phyloP scores from a whole-genome alignment of 2,329 filamentous ascomycete species.

The Colletotrichum sp. region DNA sequence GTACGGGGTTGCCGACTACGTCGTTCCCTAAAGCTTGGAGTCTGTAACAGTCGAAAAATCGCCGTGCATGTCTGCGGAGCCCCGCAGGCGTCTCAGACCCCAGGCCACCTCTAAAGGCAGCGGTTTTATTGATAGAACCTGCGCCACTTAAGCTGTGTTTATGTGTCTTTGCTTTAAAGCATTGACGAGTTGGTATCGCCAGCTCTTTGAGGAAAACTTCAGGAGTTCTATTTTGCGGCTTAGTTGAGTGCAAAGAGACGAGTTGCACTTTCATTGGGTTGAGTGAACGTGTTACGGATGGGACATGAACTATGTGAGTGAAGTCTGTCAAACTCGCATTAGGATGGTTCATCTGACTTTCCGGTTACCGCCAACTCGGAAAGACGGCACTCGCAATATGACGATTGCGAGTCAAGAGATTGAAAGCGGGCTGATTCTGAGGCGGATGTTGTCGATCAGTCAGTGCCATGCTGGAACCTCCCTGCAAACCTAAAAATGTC shows the following conservation, averaged over 20 bases:
- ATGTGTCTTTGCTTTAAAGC: not conserved
- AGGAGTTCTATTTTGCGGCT: not conserved
- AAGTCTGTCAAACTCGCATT: not conserved
- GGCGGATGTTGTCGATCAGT: not conserved
- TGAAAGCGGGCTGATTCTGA: not conserved
- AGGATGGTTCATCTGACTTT: not conserved
- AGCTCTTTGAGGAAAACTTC: accelerated
- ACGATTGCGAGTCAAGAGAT: not conserved
- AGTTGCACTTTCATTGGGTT: not conserved
- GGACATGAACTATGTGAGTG: not conserved
- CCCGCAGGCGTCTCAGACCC: not conserved
- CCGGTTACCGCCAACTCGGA: not conserved
- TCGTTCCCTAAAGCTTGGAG: not conserved
- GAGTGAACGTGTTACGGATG: no score
- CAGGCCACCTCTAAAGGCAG: not conserved
- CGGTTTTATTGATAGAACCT: not conserved
- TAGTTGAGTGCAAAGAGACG: not conserved
- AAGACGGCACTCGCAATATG: not conserved
- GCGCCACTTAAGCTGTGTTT: not conserved
- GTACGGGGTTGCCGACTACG: not conserved
- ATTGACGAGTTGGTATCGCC: not conserved
- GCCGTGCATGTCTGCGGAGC: not conserved
- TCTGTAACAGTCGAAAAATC: not conserved
- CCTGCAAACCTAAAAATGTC: not conserved
- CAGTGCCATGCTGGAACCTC: not conserved